A percentile compares a stretch with the other conserved stretches of the same genome.
Conservation (phyloP, 2,329 filamentous ascomycete genomes). For the Didymella lethalis region DNA sequence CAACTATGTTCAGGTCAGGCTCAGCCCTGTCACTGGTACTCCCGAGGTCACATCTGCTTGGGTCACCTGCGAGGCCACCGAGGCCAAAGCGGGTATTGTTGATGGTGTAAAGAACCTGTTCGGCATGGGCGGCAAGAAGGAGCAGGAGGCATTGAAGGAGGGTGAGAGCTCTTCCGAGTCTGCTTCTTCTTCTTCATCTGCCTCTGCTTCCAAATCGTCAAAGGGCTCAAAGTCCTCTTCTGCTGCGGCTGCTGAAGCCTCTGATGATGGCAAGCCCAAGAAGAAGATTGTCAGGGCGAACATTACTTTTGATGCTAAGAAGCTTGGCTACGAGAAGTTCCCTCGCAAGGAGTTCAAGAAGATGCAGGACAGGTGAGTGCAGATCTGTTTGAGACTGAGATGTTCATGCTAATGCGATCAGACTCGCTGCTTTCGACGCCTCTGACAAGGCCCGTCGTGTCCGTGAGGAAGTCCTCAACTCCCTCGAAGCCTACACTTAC, state of each 20-base stretch:
- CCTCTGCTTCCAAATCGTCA: conserved; percentile 40
- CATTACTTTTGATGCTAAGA: conserved; percentile 56
- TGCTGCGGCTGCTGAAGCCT: conserved; percentile 57
- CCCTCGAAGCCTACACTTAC: conserved; percentile 94
- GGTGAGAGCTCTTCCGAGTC: conserved; percentile 53
- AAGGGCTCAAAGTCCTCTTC: conserved; percentile 53
- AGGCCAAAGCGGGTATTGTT: conserved; percentile 81
- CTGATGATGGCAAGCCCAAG: conserved; percentile 57
- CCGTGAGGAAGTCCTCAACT: conserved; percentile 88
- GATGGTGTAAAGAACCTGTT: conserved; percentile 97
- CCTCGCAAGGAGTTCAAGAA: conserved; percentile 66
- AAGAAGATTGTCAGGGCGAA: conserved; percentile 62
- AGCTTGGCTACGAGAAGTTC: conserved; percentile 62
- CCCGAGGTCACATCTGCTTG: conserved; percentile 79
- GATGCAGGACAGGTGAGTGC: conserved; percentile 64
- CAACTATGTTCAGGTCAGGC: conserved; percentile 78
- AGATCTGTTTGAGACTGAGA: neutral
- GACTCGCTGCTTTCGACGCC: conserved; percentile 82
- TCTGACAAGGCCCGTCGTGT: conserved; percentile 80
- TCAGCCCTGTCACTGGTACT: conserved; percentile 77
- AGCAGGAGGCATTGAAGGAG: conserved; percentile 74
- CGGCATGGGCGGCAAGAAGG: conserved; percentile 90
- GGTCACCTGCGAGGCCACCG: conserved; percentile 85
- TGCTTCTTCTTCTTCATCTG: conserved; percentile 55
- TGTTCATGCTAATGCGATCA: conserved; percentile 44